phyloP scores from a whole-genome alignment of 78 protist species.

The Emiliania huxleyi region DNA sequence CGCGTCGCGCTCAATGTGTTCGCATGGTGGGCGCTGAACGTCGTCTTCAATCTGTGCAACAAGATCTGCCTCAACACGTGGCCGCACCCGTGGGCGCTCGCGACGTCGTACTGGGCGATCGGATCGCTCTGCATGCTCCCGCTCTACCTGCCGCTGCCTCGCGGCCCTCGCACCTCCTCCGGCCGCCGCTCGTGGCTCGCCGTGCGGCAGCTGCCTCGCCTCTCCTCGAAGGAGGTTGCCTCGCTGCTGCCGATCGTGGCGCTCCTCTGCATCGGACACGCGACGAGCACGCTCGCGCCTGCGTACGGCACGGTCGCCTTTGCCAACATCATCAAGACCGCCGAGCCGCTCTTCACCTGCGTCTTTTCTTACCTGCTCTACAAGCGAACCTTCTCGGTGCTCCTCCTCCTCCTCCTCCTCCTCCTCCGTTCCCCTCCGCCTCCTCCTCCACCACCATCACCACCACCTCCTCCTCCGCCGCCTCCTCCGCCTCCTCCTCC shows the following conservation, averaged over 20 bases:
- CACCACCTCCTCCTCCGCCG: too few relatives aligned
- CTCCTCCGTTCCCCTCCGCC: too few relatives aligned
- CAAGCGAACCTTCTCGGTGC: background rate
- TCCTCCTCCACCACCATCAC: too few relatives aligned
- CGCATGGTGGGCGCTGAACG: background rate
- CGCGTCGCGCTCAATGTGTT: background rate
- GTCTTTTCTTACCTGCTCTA: background rate
- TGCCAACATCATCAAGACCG: constrained; percentile 1
- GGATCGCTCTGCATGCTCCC: background rate
- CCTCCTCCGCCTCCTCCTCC: too few relatives aligned
- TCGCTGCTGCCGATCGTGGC: background rate
- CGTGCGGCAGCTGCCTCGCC: background rate
- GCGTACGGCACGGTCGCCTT: constrained; percentile 20
- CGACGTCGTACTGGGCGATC: background rate
- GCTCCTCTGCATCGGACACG: background rate
- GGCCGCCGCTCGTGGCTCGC: background rate
- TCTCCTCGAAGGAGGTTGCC: background rate
- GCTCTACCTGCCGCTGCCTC: background rate
- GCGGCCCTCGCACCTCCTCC: too few relatives aligned
- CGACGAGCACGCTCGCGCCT: background rate
- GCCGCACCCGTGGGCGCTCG: constrained; percentile 21
- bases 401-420: too few relatives aligned
- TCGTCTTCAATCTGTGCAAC: background rate
- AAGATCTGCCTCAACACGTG: constrained; percentile 5
- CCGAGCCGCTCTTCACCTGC: constrained; percentile 12